Evolutionary conservation across 495 filamentous ascomycete genomes (phyloP).

Genomic region (Daldinia grandis): DNA sequence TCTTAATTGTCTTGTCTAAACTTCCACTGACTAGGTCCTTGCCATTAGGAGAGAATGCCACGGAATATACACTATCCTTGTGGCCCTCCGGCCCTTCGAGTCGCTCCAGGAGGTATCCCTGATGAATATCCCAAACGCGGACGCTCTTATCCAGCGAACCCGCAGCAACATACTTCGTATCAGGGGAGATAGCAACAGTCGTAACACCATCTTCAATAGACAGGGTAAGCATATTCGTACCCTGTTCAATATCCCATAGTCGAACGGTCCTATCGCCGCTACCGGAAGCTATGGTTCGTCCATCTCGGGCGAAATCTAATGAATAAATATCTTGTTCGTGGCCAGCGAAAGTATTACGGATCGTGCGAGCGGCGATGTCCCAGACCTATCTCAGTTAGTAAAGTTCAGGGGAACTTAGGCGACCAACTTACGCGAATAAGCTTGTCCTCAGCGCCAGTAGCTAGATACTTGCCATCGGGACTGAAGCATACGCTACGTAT

Average conservation of each 20-base stretch:
- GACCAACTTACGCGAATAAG: conserved; percentile 76
- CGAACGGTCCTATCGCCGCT: conserved; percentile 88
- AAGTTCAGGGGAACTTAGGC: background rate
- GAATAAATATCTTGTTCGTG: conserved; percentile 96
- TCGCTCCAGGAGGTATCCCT: conserved; percentile 82
- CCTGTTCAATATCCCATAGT: conserved; percentile 85
- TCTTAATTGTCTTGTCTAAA: conserved; percentile 94
- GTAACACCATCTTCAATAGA: conserved; percentile 91
- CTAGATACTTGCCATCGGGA: conserved; percentile 87
- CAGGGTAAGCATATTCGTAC: conserved; percentile 75
- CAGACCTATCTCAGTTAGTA: conserved; percentile 70
- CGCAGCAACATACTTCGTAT: conserved; percentile 84
- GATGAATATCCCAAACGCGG: conserved; percentile 84
- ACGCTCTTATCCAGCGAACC: conserved; percentile 92
- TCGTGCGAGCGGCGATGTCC: conserved; percentile 79
- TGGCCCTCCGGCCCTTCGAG: conserved; percentile 87
- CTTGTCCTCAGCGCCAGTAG: conserved; percentile 91
- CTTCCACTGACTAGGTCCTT: conserved; percentile 88
- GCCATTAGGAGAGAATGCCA: conserved; percentile 88
- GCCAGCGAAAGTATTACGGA: conserved; percentile 82
- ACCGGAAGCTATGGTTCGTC: conserved; percentile 86
- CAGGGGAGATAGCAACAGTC: conserved; percentile 90
- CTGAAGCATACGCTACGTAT: conserved; percentile 94
- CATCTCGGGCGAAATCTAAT: conserved; percentile 88
- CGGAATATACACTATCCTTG: conserved; percentile 91